Percentiles rank a stretch among this genome's conserved stretches.
Evolutionary conservation across 2,329 filamentous ascomycete species (phyloP).

Genomic region (Fusarium keratoplasticum): DNA sequence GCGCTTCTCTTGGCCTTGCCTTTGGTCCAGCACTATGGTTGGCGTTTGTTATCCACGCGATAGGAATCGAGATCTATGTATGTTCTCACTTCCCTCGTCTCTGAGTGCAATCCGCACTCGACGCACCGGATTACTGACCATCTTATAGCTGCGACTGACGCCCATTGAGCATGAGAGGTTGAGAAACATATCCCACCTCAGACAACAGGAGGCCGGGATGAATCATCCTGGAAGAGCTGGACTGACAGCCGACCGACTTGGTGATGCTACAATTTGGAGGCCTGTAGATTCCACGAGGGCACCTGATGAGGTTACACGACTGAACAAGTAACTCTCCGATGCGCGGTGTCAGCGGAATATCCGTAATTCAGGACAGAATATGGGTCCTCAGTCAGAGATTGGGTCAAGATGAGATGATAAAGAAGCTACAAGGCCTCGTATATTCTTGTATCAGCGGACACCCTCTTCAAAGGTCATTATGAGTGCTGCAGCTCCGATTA

Average conservation of each 20-base stretch:
- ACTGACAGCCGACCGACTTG: not conserved
- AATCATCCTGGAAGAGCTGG: not conserved
- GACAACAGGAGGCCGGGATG: not conserved
- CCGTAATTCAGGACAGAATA: not conserved
- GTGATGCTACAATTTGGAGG: not conserved
- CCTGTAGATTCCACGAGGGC: not conserved
- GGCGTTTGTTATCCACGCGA: not conserved
- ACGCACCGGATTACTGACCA: not conserved
- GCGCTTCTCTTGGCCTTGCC: not conserved
- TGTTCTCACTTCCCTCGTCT: not conserved
- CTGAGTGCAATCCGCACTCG: not conserved
- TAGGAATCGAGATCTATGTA: not conserved
- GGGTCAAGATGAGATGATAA: not conserved
- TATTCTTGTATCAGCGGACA: not conserved
- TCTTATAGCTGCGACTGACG: not conserved
- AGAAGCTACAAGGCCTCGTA: not conserved
- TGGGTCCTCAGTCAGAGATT: fast-evolving
- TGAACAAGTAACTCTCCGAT: not conserved
- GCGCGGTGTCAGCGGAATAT: too few species aligned
- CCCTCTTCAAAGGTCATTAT: not conserved
- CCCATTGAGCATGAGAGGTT: not conserved
- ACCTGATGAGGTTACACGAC: not conserved
- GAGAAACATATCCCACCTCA: not conserved
- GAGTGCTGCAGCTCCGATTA: not conserved
- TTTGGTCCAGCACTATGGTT: not conserved